Evolutionary conservation across 345 rosid genomes (phyloP), one percentile per base, ranked within the genome.

Genomic region (Acer yangbiense): DNA sequence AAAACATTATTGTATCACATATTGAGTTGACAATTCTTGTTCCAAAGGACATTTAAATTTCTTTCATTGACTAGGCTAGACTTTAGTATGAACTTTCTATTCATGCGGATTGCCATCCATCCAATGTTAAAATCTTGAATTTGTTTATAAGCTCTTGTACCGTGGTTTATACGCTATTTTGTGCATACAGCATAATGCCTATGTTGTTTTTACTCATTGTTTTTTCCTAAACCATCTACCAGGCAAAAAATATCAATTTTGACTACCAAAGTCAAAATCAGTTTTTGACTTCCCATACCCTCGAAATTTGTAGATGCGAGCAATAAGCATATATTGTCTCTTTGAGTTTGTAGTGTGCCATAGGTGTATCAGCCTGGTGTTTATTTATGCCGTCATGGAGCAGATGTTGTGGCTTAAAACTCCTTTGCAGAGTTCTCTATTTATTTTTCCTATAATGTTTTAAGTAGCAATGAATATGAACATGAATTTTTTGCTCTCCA

Each of bases 351-450:
- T 50, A 9, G 35, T 50, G 17, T 9, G 2, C 17, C 57, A 52
- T 52, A 52, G n/a, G 18, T 25, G 58, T 48, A 20, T 50, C 27
- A 25, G 44, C 11, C 43, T 50, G 32, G 10, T 27, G 3, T 16
- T 8, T 20, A 14, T 61, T 16, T 61, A 13, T 20, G 50, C 29
- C 3, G 23, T 23, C 76, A 9, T 5, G 58, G 58, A 43, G 54
- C 14, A 9, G 57, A 73, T 61, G 76, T 35, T 43, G 52, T 61
- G 41, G 68, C 68, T 41, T 61, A 17, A 41, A 73, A 21, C 68
- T 4, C 12, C 20, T 35, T 32, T 17, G 32, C 41, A 9, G 2
- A 17, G 18, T 4, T 52, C 5, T 21, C 32, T 10, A 25, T 32
- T 32, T 18, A 16, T n/a, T 46, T 29, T 27, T 71, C 8, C 3